These are phyloP conservation scores for Volvariella volvacea DNA, from an alignment of 1,284 basidiomycete genomes.

Conservation along the genomic window DNA sequence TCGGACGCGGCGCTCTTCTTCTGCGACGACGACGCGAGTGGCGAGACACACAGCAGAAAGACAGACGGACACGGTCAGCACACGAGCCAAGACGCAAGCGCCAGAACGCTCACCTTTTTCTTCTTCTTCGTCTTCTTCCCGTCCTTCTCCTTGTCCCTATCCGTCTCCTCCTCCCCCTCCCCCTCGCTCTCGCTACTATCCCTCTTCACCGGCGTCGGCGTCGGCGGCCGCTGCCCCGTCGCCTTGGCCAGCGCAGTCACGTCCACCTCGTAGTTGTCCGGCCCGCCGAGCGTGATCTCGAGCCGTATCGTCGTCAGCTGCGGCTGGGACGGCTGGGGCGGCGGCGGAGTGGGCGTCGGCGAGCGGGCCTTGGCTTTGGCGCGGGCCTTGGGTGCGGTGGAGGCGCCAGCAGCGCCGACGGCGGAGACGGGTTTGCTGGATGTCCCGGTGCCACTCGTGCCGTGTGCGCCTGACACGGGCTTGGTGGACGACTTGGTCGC, in stretches of 20 bases:
- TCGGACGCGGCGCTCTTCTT: constrained; percentile 57
- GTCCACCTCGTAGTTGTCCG: constrained; percentile 67
- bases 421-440: constrained; percentile 10
- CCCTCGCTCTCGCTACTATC: constrained; percentile 48
- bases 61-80: neutral
- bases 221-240: constrained; percentile 57
- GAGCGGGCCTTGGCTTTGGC: constrained; percentile 22
- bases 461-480: neutral
- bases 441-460: neutral
- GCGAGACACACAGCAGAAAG: neutral
- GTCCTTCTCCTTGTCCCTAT: constrained; percentile 31
- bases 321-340: constrained; percentile 44
- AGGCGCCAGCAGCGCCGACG: constrained; percentile 4
- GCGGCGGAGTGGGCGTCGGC: constrained; percentile 55
- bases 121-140: constrained; percentile 28
- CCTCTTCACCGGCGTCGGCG: constrained; percentile 34
- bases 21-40: constrained; percentile 18
- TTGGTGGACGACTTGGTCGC: constrained; percentile 3
- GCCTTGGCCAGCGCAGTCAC: constrained; percentile 50
- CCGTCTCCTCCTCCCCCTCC: constrained; percentile 37
- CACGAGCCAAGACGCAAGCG: constrained; percentile 6
- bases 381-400: constrained; percentile 12
- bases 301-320: constrained; percentile 65
- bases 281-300: constrained; percentile 61
- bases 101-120: constrained; percentile 32